phyloP scores from a whole-genome alignment of 2,329 filamentous ascomycete species.

The Pseudogymnoascus sp. region DNA sequence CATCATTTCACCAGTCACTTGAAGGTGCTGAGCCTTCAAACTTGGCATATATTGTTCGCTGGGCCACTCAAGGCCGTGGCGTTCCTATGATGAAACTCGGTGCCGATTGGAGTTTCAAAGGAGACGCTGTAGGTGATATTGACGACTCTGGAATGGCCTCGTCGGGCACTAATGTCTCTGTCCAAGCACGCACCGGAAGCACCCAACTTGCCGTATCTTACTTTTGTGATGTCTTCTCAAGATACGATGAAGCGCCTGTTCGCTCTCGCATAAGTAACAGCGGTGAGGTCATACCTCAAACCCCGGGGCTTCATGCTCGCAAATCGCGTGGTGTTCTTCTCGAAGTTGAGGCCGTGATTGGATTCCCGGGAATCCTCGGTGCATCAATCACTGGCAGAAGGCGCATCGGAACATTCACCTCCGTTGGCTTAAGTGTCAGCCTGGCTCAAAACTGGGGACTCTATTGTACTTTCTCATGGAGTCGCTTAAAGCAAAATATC shows the following conservation, averaged over 20 bases:
- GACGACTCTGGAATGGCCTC: background rate
- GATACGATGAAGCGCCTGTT: constrained; percentile 9
- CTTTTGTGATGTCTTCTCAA: constrained; percentile 6
- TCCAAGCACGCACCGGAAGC: background rate
- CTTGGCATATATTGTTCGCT: background rate
- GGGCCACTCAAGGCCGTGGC: background rate
- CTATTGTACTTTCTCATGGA: constrained; percentile 33
- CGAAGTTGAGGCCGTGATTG: constrained; percentile 27
- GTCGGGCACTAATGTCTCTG: background rate
- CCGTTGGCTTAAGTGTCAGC: constrained; percentile 33
- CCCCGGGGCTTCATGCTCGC: constrained; percentile 21
- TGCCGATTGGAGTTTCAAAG: background rate
- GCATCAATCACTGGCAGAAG: constrained; percentile 32
- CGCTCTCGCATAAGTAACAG: constrained; percentile 11
- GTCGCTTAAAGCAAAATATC: constrained; percentile 33
- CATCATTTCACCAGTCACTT: background rate
- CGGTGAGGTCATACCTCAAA: background rate
- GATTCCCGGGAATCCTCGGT: constrained; percentile 25
- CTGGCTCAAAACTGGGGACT: constrained; percentile 30
- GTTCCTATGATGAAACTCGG: background rate
- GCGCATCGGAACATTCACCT: constrained; percentile 31
- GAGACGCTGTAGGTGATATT: background rate
- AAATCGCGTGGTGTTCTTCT: constrained; percentile 19
- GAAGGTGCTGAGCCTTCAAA: background rate
- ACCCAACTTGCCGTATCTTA: background rate